phyloP scores from a whole-genome alignment of 176 grass and related monocot genomes.

The Hyparrhenia diplandra region DNA sequence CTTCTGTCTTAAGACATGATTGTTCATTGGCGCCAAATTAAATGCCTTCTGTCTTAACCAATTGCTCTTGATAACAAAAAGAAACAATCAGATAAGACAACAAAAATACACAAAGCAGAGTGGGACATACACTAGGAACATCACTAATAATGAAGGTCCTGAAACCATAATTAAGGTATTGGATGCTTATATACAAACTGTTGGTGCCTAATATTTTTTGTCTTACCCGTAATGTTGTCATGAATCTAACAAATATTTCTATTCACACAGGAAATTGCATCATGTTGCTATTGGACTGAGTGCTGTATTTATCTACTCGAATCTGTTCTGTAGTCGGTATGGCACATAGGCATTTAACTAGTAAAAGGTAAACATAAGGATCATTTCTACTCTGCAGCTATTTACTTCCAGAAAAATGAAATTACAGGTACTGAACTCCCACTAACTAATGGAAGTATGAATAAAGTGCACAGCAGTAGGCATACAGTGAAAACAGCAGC shows the following conservation, averaged over 20 bases:
- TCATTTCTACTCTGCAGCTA: too few species aligned
- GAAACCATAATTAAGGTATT: not conserved
- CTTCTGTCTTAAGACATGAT: conserved; percentile 79
- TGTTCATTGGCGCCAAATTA: conserved; percentile 36
- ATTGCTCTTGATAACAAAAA: not conserved
- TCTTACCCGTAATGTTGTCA: too few species aligned
- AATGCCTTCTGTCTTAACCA: not conserved
- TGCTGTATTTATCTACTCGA: not conserved
- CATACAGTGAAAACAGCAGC: not conserved
- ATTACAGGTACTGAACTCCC: too few species aligned
- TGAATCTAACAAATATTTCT: not conserved
- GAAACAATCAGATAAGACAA: not conserved
- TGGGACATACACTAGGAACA: not conserved
- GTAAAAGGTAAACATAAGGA: not conserved
- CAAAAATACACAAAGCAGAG: not conserved
- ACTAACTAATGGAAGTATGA: not conserved
- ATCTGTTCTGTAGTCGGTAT: not conserved
- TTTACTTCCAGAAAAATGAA: too few species aligned
- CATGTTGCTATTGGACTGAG: not conserved
- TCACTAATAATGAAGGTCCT: not conserved
- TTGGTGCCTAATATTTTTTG: too few species aligned
- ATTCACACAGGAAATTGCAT: not conserved
- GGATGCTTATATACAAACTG: not conserved
- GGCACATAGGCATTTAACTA: not conserved
- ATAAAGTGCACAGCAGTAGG: not conserved